Percentiles rank a stretch among this genome's conserved stretches.
Evolutionary conservation across 257 asterid species (phyloP).

Genomic region (Ophiorrhiza pumila): DNA sequence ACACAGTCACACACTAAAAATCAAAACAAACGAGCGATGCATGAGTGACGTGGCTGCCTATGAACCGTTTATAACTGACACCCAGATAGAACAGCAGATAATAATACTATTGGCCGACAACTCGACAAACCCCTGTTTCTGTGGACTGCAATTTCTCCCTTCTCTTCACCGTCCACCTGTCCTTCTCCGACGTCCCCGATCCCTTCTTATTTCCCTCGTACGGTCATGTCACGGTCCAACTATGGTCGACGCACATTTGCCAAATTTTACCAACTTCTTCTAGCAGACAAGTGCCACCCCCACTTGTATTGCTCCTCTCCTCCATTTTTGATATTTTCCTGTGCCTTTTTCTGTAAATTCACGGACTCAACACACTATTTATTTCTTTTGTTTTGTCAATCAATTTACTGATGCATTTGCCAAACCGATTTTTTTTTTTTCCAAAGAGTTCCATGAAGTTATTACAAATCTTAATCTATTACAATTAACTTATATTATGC

Average conservation of each 20-base stretch:
- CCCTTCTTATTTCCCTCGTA: slow-evolving; percentile 9
- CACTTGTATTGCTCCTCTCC: no score
- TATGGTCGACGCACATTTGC: no score
- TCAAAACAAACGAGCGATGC: neutral
- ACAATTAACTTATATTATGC: no score
- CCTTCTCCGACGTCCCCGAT: slow-evolving; percentile 10
- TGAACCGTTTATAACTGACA: slow-evolving; percentile 32
- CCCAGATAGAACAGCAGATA: slow-evolving; percentile 23
- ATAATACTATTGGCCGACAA: slow-evolving; percentile 43
- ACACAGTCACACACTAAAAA: no score
- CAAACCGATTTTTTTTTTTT: no score
- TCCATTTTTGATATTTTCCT: no score
- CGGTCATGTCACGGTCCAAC: slow-evolving; percentile 14
- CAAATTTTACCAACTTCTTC: neutral
- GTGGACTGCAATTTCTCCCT: slow-evolving; percentile 13
- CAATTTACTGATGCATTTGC: no score
- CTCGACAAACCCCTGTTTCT: slow-evolving; percentile 35
- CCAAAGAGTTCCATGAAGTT: no score
- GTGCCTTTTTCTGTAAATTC: neutral
- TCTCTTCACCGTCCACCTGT: slow-evolving; percentile 19
- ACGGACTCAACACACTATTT: no score
- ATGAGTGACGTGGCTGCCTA: slow-evolving; percentile 25
- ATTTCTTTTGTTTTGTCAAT: no score
- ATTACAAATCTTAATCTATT: no score
- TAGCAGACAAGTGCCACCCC: no score